Evolutionary conservation across 177 flowering plant species (phyloP).

Genomic region (Telopea speciosissima): DNA sequence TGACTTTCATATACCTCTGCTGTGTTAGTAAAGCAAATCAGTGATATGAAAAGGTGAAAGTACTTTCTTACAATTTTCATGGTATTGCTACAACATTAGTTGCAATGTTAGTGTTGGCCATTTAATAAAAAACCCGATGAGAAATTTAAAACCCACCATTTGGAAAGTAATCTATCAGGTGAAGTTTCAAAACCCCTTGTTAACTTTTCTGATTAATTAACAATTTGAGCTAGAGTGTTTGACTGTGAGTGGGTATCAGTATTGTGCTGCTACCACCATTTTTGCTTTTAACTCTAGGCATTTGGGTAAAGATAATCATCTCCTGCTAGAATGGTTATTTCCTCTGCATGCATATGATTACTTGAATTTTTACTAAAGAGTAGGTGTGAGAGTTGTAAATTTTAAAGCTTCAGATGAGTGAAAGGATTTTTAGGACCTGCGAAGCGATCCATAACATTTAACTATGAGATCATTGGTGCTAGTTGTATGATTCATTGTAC

Average conservation of each 20-base stretch:
- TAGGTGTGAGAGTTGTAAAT: not conserved
- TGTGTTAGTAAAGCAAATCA: no score
- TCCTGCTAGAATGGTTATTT: not conserved
- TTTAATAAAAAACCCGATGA: not conserved
- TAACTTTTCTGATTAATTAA: not conserved
- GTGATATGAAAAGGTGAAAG: no score
- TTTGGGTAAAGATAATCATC: not conserved
- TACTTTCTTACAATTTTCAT: no score
- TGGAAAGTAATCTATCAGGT: not conserved
- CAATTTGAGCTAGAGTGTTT: not conserved
- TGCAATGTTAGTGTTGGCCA: not conserved
- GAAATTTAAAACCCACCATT: not conserved
- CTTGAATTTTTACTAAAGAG: not conserved
- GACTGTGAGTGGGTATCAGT: not conserved
- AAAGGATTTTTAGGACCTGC: not conserved
- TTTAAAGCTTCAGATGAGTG: no score
- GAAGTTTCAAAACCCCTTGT: not conserved
- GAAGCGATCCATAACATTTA: not conserved
- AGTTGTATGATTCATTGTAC: not conserved
- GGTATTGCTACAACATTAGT: no score
- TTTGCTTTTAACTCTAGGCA: not conserved
- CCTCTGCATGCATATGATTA: not conserved
- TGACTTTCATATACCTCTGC: not conserved
- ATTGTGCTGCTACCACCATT: not conserved
- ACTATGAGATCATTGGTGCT: not conserved